Conservation (phyloP, 2,329 filamentous ascomycete species). For the Endocalyx cinctus region DNA sequence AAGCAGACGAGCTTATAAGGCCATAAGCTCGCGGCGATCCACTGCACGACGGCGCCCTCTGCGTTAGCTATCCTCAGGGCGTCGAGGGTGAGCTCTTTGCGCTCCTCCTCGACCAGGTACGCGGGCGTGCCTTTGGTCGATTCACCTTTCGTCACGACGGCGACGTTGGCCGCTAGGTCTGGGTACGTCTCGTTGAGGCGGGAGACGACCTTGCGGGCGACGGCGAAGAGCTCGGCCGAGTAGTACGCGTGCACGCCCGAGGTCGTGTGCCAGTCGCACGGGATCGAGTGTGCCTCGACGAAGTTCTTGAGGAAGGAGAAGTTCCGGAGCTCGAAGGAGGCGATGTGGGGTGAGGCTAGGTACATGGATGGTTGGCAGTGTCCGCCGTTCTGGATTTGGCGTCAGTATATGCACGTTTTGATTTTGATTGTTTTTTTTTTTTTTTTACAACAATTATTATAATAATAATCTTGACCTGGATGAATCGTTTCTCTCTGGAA, state of each 20-base stretch:
- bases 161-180: constrained; percentile 47
- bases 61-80: constrained; percentile 52
- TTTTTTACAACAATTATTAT: too few relatives aligned
- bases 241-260: constrained; percentile 63
- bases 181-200: constrained; percentile 48
- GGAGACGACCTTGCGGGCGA: constrained; percentile 46
- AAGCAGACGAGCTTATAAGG: constrained; percentile 80
- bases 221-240: constrained; percentile 48
- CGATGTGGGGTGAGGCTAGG: constrained; percentile 53
- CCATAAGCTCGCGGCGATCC: constrained; percentile 66
- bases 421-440: too few relatives aligned
- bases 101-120: constrained; percentile 19
- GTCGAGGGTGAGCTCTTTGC: constrained; percentile 34
- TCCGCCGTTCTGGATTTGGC: constrained; percentile 57
- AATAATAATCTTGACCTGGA: too few relatives aligned
- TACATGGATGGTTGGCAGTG: constrained; percentile 74
- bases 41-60: constrained; percentile 60
- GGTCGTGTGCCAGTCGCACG: constrained; percentile 65
- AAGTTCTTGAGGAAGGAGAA: constrained; percentile 56
- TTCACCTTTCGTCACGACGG: constrained; percentile 32
- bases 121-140: constrained; percentile 18
- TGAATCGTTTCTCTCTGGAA: too few relatives aligned
- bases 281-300: constrained; percentile 51
- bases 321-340: constrained; percentile 68
- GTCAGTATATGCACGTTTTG: too few relatives aligned